Conservation (phyloP, 176 grass and related monocot species). For the Avena atlantica region DNA sequence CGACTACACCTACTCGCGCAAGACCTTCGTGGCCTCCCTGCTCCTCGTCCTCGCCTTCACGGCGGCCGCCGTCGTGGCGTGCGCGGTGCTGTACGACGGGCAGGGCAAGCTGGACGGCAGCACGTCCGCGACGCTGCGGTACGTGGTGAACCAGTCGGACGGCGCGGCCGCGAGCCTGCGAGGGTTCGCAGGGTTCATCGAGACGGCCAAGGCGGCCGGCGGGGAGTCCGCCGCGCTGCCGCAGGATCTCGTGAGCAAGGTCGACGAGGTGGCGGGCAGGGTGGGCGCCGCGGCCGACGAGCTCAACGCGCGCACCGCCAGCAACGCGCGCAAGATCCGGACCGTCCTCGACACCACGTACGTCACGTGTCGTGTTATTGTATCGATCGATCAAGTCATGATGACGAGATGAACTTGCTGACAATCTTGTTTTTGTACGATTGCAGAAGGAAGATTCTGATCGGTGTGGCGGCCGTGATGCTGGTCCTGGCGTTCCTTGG, state of each 20-base stretch:
- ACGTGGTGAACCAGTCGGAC: conserved; percentile 61
- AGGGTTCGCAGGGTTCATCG: conserved; percentile 54
- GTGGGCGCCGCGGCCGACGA: conserved; percentile 48
- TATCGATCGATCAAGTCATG: background rate
- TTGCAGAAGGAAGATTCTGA: conserved; percentile 67
- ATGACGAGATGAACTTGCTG: background rate
- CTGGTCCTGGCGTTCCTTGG: conserved; percentile 63
- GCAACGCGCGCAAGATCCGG: conserved; percentile 71
- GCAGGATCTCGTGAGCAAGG: conserved; percentile 12
- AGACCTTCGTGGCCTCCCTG: conserved; percentile 46
- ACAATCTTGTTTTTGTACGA: background rate
- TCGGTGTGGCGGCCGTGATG: conserved; percentile 61
- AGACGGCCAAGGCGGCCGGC: conserved; percentile 56
- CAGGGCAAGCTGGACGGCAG: conserved; percentile 65
- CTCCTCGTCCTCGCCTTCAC: conserved; percentile 56
- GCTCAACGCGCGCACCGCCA: conserved; percentile 51
- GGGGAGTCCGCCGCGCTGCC: conserved; percentile 37
- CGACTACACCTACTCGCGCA: conserved; percentile 58
- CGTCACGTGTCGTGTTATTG: background rate
- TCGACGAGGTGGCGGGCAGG: conserved; percentile 51
- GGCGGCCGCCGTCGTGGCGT: conserved; percentile 53
- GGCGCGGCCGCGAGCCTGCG: conserved; percentile 60
- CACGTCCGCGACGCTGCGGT: conserved; percentile 64
- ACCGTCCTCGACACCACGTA: conserved; percentile 59
- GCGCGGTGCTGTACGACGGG: conserved; percentile 67